Evolutionary conservation across 2,329 filamentous ascomycete species (phyloP).

Genomic region (Xylariaceae sp.): DNA sequence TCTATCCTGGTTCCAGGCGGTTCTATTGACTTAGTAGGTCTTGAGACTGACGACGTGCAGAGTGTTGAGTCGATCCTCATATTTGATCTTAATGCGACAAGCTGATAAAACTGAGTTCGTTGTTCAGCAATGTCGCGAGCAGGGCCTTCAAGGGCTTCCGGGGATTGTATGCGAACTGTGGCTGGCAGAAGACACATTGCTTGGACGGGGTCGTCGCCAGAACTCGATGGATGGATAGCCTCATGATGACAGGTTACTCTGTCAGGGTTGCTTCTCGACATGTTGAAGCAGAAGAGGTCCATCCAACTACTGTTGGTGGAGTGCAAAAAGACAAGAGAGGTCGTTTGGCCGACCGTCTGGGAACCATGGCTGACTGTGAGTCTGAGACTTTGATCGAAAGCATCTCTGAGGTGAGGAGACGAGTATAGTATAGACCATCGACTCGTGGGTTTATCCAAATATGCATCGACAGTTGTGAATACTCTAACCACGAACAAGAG

Average conservation of each 20-base stretch:
- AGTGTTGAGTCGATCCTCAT: slow-evolving; percentile 35
- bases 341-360: slow-evolving; percentile 5
- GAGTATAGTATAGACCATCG: slow-evolving; percentile 30
- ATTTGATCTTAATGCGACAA: slow-evolving; percentile 34
- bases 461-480: slow-evolving; percentile 9
- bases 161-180: slow-evolving; percentile 16
- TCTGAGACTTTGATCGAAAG: slow-evolving; percentile 30
- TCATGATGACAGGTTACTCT: slow-evolving; percentile 18
- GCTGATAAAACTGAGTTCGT: slow-evolving; percentile 38
- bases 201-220: too few relatives aligned
- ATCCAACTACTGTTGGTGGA: slow-evolving; percentile 16
- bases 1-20: too few relatives aligned
- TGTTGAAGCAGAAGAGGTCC: slow-evolving; percentile 19
- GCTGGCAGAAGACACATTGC: slow-evolving; percentile 15
- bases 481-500: slow-evolving; percentile 21
- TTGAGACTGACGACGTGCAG: slow-evolving; percentile 16
- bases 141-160: slow-evolving; percentile 4
- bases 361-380: slow-evolving; percentile 28
- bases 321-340: slow-evolving; percentile 19
- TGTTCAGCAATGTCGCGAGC: slow-evolving; percentile 22
- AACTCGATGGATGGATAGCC: too few relatives aligned
- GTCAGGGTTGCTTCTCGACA: slow-evolving; percentile 13
- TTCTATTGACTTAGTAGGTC: too few relatives aligned
- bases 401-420: slow-evolving; percentile 35
- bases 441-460: slow-evolving; percentile 13